Percentiles rank a stretch among this genome's conserved stretches.
These are phyloP conservation scores for Lactarius sp. DNA, from an alignment of 768 basidiomycete genomes.

Conservation along the genomic window DNA sequence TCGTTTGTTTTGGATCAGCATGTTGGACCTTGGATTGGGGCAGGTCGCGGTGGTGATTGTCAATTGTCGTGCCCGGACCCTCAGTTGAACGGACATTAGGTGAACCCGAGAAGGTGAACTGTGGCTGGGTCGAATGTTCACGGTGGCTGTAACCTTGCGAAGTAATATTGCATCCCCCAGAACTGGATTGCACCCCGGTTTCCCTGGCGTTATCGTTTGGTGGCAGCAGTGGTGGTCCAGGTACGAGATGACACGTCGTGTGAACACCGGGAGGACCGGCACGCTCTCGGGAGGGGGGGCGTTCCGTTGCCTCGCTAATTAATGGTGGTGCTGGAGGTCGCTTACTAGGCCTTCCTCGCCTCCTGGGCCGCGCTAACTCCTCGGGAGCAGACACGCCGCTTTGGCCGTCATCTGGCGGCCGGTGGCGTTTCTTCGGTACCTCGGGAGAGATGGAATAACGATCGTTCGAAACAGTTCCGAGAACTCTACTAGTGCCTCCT, in stretches of 20 bases:
- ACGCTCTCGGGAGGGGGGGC: neutral
- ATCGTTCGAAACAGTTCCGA: neutral
- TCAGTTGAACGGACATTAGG: neutral
- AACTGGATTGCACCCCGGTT: neutral
- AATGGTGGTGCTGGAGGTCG: neutral
- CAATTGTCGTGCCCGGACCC: neutral
- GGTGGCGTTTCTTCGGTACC: constrained; percentile 36
- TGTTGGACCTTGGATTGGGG: neutral
- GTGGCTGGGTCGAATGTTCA: neutral
- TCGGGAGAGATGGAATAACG: constrained; percentile 8
- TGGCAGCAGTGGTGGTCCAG: neutral
- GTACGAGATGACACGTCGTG: neutral
- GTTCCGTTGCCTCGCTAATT: neutral
- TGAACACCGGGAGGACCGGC: neutral
- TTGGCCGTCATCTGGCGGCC: constrained; percentile 30
- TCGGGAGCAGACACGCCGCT: constrained; percentile 1
- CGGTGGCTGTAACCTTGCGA: neutral
- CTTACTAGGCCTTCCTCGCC: constrained; percentile 26
- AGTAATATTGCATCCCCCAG: neutral
- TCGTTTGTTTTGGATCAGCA: neutral
- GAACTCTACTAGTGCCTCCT: neutral
- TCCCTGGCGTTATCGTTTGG: neutral
- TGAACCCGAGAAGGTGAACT: neutral
- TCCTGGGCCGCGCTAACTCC: constrained; percentile 7
- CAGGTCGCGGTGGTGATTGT: neutral